Conservation (phyloP, 768 basidiomycete species). For the Butyriboletus loyo region DNA sequence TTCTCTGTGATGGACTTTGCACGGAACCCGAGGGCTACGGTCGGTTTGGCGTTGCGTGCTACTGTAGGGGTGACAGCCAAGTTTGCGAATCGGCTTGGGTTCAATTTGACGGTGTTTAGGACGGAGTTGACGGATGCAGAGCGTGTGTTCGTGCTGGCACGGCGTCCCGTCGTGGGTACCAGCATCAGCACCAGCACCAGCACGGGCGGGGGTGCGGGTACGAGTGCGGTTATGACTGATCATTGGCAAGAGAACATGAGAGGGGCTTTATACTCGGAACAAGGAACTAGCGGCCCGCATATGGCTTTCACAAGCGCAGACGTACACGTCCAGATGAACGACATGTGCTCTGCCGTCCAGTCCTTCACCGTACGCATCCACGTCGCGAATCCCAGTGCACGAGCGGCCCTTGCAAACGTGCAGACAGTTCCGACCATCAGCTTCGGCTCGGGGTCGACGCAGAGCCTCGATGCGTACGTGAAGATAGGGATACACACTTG, state of each 20-base stretch:
- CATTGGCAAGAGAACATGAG: constrained; percentile 2
- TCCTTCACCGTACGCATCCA: constrained; percentile 19
- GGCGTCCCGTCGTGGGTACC: constrained; percentile 9
- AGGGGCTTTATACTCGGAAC: background rate
- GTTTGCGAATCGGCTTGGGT: constrained; percentile 11
- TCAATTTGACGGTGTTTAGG: constrained; percentile 15
- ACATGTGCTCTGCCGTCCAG: background rate
- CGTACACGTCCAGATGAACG: constrained; percentile 16
- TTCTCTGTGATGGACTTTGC: constrained; percentile 10
- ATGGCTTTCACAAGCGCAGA: background rate
- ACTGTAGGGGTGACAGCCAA: constrained; percentile 1
- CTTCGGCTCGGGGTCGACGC: background rate
- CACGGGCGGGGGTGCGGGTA: background rate
- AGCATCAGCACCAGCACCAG: background rate
- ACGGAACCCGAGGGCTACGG: constrained; percentile 3
- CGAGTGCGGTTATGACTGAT: no score
- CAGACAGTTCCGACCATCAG: constrained; percentile 6
- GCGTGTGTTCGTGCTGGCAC: constrained; percentile 19
- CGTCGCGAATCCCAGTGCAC: constrained; percentile 19
- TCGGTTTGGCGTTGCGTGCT: constrained; percentile 17
- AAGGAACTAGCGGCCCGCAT: background rate
- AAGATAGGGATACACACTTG: constrained; percentile 14
- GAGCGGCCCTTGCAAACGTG: constrained; percentile 6
- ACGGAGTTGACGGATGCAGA: constrained; percentile 9
- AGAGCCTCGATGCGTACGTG: constrained; percentile 3